Base-by-base conservation (phyloP, 1,139 yeast species). In the Yamadazyma triangularis region DNA sequence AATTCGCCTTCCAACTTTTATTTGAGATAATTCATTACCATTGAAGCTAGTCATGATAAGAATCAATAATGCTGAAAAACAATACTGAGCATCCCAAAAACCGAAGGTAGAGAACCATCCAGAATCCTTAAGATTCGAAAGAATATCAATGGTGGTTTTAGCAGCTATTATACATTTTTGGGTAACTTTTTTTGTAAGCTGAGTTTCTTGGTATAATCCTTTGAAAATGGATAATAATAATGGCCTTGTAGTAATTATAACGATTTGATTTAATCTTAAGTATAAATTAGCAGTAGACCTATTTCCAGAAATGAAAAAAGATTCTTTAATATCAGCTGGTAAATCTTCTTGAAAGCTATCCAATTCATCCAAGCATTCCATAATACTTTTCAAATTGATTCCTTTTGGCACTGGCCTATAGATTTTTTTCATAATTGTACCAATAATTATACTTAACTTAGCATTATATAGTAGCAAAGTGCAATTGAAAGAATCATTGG, bases 41-140 rank as follows among this genome's bases (percentile, higher is more conserved):
- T 50, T 47, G n/a, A 50, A 34, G 13, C 53, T 48, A 6, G 64
- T 75, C 95, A 89, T 83, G 5, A 82, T 77, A 64, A 88, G 79
- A 19, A 88, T 72, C 44, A 91, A 69, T 39, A 89, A 56, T 30
- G 79, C 75, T 4, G 97, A 56, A 40, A 68, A 71, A 29, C 70
- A 50, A 45, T 70, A 71, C 42, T 71, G 73, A 13, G 70, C 61
- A 47, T 73, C 78, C 76, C 77, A 71, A 45, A 64, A 71, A 11
- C 76, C 78, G 36, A 66, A 58, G 12, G 61, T 52, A 18, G 70
- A 69, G 23, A 70, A 48, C 44, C 60, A 46, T 4, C 61, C 56
- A 34, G 53, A 48, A 18, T 50, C 50, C 27, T 57, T 60, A 31
- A 73, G 50, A 29, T 58, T 56, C 15, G 52, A 41, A 1, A 71